phyloP scores from a whole-genome alignment of 2,329 filamentous ascomycete genomes.

The Aureobasidium subglaciale region DNA sequence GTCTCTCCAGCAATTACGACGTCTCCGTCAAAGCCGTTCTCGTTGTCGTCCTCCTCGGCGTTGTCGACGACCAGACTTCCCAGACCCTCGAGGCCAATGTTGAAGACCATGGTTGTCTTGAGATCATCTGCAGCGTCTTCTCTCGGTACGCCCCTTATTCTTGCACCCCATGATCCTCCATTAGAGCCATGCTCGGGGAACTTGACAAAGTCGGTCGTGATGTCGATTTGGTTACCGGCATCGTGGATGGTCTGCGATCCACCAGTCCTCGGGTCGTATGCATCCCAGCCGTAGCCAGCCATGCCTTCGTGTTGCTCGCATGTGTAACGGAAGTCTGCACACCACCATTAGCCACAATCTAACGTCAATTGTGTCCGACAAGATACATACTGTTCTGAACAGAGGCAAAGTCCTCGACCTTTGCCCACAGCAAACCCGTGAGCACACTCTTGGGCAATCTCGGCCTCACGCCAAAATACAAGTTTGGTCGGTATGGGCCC shows the following conservation, averaged over 20 bases:
- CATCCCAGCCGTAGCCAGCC: constrained; percentile 94
- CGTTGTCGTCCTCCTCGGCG: constrained; percentile 43
- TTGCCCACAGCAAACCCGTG: constrained; percentile 81
- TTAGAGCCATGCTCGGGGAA: constrained; percentile 68
- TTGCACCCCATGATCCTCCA: constrained; percentile 85
- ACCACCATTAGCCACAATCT: constrained; percentile 22
- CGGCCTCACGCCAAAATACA: constrained; percentile 88
- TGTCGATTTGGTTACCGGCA: constrained; percentile 75
- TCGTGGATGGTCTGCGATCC: constrained; percentile 89
- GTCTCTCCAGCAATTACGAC: constrained; percentile 67
- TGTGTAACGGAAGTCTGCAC: constrained; percentile 75
- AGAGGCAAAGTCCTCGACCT: constrained; percentile 68
- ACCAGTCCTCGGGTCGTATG: constrained; percentile 83
- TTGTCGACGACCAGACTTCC: constrained; percentile 58
- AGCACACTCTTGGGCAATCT: constrained; percentile 73
- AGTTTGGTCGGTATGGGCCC: constrained; percentile 89
- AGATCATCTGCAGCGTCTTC: constrained; percentile 58
- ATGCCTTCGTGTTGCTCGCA: constrained; percentile 95
- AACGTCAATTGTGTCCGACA: too few species aligned
- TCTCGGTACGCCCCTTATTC: constrained; percentile 74
- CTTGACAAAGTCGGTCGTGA: constrained; percentile 92
- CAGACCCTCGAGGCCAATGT: constrained; percentile 70
- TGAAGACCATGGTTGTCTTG: constrained; percentile 75
- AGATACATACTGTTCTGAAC: constrained; percentile 65
- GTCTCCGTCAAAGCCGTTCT: constrained; percentile 52